Evolutionary conservation across 768 basidiomycete species (phyloP).

Genomic region (Leccinum broughii): DNA sequence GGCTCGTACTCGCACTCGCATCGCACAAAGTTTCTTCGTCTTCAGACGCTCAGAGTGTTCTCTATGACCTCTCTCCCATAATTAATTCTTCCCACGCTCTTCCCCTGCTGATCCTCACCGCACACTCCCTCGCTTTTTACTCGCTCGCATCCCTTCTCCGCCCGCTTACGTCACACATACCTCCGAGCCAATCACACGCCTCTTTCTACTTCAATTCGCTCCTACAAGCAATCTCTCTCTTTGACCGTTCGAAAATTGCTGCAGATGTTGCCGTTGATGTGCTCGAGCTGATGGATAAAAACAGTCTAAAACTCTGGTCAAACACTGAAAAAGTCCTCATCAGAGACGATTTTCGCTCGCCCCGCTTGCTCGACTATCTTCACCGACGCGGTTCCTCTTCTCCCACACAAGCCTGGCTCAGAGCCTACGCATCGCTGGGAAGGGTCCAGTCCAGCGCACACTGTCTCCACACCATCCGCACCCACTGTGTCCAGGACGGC

Average conservation of each 20-base stretch:
- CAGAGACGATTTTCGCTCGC: constrained; percentile 49
- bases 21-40: constrained; percentile 47
- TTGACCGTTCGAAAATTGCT: constrained; percentile 40
- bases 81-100: constrained; percentile 7
- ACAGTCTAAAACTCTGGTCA: constrained; percentile 32
- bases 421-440: constrained; percentile 20
- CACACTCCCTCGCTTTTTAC: constrained; percentile 51
- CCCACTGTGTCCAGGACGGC: constrained; percentile 20
- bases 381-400: constrained; percentile 18
- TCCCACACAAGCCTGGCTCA: constrained; percentile 9
- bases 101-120: constrained; percentile 26
- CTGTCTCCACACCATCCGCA: constrained; percentile 43
- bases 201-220: constrained; percentile 51
- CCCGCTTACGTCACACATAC: constrained; percentile 43
- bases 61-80: constrained; percentile 43
- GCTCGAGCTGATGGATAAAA: constrained; percentile 49
- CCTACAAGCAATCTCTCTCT: constrained; percentile 50
- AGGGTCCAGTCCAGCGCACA: constrained; percentile 41
- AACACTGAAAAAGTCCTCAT: constrained; percentile 48
- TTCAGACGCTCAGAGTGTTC: constrained; percentile 43
- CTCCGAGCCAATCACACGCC: constrained; percentile 16
- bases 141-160: constrained; percentile 49
- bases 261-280: constrained; percentile 43
- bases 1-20: constrained; percentile 56
- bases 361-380: constrained; percentile 50